Conservation (phyloP, 495 filamentous ascomycete species). For the Penicillium lagena region DNA sequence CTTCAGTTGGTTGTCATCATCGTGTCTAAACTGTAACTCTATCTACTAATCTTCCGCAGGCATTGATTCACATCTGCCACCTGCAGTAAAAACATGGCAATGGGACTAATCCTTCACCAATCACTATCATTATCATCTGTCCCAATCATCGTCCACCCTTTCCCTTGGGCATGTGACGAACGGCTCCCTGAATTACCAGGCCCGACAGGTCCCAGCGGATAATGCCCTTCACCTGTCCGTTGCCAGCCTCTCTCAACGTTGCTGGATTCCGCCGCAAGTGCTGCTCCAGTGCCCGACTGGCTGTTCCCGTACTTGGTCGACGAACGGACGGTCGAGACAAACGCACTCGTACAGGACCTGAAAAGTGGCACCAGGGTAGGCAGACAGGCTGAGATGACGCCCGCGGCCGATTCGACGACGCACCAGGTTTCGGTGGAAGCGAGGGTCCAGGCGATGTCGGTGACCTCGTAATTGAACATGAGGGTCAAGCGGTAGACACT, state of each 20-base stretch:
- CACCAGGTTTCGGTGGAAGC: conserved; percentile 14
- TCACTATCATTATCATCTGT: conserved; percentile 1
- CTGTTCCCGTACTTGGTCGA: neutral
- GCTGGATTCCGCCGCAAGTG: neutral
- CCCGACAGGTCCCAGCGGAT: neutral
- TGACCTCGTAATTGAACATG: conserved; percentile 5
- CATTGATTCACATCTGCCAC: too few relatives aligned
- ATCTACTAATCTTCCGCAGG: too few relatives aligned
- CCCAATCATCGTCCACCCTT: conserved; percentile 6
- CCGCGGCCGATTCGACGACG: conserved; percentile 13
- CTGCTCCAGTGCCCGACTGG: neutral
- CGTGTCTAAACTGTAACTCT: too few relatives aligned
- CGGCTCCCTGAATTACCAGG: neutral
- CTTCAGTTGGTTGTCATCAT: too few relatives aligned
- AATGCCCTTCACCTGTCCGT: neutral
- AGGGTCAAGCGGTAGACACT: conserved; percentile 15
- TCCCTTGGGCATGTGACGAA: conserved; percentile 2
- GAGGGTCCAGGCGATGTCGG: conserved; percentile 13
- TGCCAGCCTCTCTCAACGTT: neutral
- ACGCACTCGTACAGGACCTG: conserved; percentile 1
- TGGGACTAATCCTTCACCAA: neutral
- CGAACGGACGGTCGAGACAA: neutral
- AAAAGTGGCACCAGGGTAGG: conserved; percentile 12
- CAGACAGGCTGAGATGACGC: conserved; percentile 17
- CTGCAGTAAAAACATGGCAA: too few relatives aligned